Percentiles rank a stretch among this genome's conserved stretches.
These are phyloP conservation scores for Penicillium sp. DNA, from an alignment of 2,329 filamentous ascomycete genomes.

Conservation along the genomic window DNA sequence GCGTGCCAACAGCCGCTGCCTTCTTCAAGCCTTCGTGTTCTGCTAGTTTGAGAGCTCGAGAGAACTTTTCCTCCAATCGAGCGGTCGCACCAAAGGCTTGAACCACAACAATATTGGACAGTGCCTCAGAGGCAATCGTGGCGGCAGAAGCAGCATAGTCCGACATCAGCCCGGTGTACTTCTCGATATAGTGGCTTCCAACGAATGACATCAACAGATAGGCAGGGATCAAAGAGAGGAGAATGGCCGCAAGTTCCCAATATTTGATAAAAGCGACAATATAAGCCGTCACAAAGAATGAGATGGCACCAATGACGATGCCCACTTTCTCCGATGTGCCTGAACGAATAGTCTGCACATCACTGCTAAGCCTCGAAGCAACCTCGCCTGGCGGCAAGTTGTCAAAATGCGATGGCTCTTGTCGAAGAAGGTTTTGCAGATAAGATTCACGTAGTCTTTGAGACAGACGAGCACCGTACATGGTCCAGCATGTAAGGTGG, in stretches of 20 bases:
- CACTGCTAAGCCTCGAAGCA: constrained; percentile 62
- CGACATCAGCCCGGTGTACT: constrained; percentile 53
- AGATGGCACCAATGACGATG: constrained; percentile 61
- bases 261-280: constrained; percentile 68
- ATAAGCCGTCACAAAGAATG: constrained; percentile 69
- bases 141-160: constrained; percentile 60
- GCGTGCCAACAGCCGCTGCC: constrained; percentile 56
- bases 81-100: constrained; percentile 64
- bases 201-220: constrained; percentile 62
- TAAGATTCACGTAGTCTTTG: constrained; percentile 64
- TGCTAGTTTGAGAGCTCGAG: constrained; percentile 53
- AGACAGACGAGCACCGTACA: constrained; percentile 64
- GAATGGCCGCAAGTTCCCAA: constrained; percentile 62
- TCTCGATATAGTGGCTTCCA: constrained; percentile 57
- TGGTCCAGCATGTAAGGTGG: constrained; percentile 64
- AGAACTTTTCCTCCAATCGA: constrained; percentile 62
- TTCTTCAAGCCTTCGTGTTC: constrained; percentile 60
- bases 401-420: constrained; percentile 67
- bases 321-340: constrained; percentile 73
- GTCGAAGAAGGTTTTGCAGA: constrained; percentile 58
- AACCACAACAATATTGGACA: constrained; percentile 63
- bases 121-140: constrained; percentile 63
- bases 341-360: constrained; percentile 66
- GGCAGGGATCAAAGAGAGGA: constrained; percentile 64
- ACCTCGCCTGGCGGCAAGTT: constrained; percentile 64